Base-by-base conservation (phyloP, 1,284 basidiomycete species). In the Laetiporus sulphureus region DNA sequence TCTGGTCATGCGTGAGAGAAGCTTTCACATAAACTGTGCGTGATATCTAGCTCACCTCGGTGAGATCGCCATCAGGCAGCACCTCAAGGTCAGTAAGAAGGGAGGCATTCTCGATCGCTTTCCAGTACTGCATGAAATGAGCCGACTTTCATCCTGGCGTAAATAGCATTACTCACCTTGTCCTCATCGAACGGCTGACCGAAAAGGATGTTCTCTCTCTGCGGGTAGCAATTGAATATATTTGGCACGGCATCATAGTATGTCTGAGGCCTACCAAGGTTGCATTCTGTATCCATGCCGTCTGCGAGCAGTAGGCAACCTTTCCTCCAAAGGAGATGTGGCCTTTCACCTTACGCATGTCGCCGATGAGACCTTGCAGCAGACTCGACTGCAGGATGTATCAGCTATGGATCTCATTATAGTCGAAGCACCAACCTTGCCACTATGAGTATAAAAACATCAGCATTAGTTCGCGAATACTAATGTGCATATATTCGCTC, bases 221-320 rank as follows among this genome's bases (percentile, higher is more conserved):
- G 21, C 15, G 30, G 12, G 12, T 2, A 27, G 3, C 3, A 4
- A 1, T 24, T 34, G 22, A 40, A 23, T n/a, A 27, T 16, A 12
- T 24, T 29, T 32, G 15, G 32, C 18, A 8, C 16, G 5, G 32
- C 3, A 40, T 20, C 19, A 16, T 16, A 20, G 25, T 6, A 18
- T 12, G 15, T 30, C n/a, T 20, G n/a, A 18, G 16, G 52, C 77
- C 50, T 40, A 83, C 80, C 49, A 91, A 52, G 3, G 83, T 78
- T 0, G 83, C 79, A 55, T 88, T 90, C 59, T 92, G 90, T 41
- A 95, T 93, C 91, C 91, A 95, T 2, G 91, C 84, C 19, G 71
- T 79, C 60, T 92, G 90, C 3, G 89, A 77, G 58, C 87, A 91
- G 63, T 92, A 94, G 0, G 77, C 83, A 1, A 92, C 73, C 6